phyloP scores from a whole-genome alignment of 768 basidiomycete species.

The Podaxis sp. region DNA sequence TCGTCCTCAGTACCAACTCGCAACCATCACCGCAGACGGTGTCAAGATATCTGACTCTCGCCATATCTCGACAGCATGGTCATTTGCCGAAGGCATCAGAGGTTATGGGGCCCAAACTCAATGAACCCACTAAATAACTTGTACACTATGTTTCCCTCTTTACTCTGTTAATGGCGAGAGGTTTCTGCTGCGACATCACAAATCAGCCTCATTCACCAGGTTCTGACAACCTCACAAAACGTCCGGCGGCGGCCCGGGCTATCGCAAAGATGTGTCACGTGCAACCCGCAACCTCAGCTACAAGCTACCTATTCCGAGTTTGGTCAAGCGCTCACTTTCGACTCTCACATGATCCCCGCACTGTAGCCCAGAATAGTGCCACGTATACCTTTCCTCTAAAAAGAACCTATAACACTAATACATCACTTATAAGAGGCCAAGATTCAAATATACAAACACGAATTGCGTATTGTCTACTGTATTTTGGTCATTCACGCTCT shows the following conservation, averaged over 20 bases:
- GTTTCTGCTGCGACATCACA: not conserved
- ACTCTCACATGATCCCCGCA: not conserved
- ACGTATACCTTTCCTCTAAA: constrained; percentile 1
- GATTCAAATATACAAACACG: not conserved
- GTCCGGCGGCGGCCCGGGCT: not conserved
- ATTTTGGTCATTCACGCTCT: not conserved
- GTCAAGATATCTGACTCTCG: constrained; percentile 77
- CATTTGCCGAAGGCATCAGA: constrained; percentile 88
- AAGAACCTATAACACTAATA: not conserved
- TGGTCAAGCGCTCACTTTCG: not conserved
- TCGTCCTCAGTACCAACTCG: constrained; percentile 85
- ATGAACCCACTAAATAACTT: constrained; percentile 34
- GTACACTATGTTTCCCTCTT: constrained; percentile 10
- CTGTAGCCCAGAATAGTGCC: not conserved
- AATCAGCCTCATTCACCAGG: not conserved
- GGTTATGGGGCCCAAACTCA: constrained; percentile 93
- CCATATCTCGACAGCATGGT: constrained; percentile 78
- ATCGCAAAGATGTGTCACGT: not conserved
- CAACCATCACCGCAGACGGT: constrained; percentile 77
- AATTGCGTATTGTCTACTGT: not conserved
- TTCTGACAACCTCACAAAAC: not conserved
- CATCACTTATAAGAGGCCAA: not conserved
- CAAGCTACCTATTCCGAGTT: not conserved
- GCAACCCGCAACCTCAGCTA: not conserved
- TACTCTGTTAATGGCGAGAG: constrained; percentile 4